These are phyloP conservation scores for Gossypium stocksii DNA, from an alignment of 345 rosid genomes.

Conservation along the genomic window DNA sequence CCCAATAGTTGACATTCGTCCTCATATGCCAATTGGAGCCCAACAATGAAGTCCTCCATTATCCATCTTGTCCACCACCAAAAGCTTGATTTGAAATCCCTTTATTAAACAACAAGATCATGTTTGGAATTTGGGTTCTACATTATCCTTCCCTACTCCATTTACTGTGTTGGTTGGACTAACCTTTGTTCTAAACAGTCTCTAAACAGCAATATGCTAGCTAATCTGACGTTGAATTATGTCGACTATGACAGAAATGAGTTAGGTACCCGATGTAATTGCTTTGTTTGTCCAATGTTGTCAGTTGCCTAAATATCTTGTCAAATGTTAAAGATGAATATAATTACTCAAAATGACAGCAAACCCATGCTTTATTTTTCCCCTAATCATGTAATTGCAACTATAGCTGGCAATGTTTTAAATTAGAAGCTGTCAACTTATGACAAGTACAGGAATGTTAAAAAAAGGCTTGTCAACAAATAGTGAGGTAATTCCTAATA, in stretches of 20 bases:
- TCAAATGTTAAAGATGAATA: neutral
- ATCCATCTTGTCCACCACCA: neutral
- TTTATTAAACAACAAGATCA: slow-evolving; percentile 1
- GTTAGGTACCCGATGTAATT: neutral
- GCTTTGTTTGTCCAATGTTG: slow-evolving; percentile 1
- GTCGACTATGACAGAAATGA: slow-evolving; percentile 2
- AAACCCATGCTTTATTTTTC: neutral
- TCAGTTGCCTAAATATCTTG: neutral
- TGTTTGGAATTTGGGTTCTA: neutral
- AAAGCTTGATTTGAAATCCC: neutral
- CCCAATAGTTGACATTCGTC: neutral
- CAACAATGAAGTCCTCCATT: neutral
- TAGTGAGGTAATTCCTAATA: neutral
- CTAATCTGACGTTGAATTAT: slow-evolving; percentile 9
- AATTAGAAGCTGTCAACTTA: neutral
- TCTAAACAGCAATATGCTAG: slow-evolving; percentile 3
- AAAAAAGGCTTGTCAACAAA: neutral
- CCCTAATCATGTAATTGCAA: neutral
- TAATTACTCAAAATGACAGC: neutral
- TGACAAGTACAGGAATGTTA: neutral
- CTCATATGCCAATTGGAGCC: slow-evolving; percentile 12
- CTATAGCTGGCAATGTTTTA: neutral
- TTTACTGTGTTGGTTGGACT: neutral
- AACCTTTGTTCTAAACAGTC: neutral
- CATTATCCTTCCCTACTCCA: neutral